Evolutionary conservation across 768 basidiomycete genomes (phyloP), one percentile per base, ranked within the genome.

Genomic region (Tremella fuciformis): DNA sequence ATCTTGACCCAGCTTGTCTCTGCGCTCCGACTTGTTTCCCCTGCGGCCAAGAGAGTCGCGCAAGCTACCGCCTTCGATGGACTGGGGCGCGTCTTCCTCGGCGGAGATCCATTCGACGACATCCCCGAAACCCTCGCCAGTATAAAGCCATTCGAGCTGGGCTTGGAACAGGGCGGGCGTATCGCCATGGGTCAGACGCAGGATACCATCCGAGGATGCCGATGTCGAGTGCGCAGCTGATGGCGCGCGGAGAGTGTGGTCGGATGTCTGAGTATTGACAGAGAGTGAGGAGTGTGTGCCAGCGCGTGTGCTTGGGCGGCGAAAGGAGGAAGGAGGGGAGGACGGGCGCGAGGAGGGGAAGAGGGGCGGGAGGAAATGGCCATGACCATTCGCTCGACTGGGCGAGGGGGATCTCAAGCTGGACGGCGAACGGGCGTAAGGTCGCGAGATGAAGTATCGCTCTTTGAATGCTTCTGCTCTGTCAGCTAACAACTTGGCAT

Each of bases 121-220:
- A 53, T 89, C 88, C 13, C 71, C 69, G 60, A 92, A 84, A 29
- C 89, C 89, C 73, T 88, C 86, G 13, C 89, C 90, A 0, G 94
- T 96, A 76, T 98, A 99, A 1, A 97, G 83, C 73, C 91, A 73
- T 50, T 96, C 92, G 38, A 97, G 84, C 73, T 93, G 88, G 50
- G 92, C 88, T 21, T 86, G 82, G 77, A 97, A 96, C 37, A 97
- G 81, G 13, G 85, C 82, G 0, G 89, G 85, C 60, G 87, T 89
- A 21, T 75, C 77, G 8, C 69, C 66, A 11, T 65, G 65, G 1
- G 65, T 62, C n/a, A 69, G 54, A 1, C 65, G 58, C 42, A 69
- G 49, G n/a, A 60, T 39, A 13, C 54, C 63, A 41, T 59, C 63
- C 1, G 44, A 9, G 29, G 29, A 34, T 34, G 11, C 6, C 6